Base-by-base conservation (phyloP, 1,139 yeast genomes). In the Chernovozyma sophiae-reginae region DNA sequence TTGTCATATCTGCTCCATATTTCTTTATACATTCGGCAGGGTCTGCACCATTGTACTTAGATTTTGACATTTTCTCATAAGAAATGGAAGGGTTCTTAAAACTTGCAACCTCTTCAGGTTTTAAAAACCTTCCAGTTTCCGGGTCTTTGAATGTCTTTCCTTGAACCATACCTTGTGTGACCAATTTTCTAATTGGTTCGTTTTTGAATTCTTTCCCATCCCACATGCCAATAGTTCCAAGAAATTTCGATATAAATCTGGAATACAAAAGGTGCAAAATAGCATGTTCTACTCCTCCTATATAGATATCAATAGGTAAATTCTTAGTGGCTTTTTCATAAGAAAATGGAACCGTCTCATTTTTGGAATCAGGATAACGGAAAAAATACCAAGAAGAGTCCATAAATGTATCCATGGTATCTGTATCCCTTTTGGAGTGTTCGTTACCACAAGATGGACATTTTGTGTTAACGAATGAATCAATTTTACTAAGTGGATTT, bases 101-200 rank as follows among this genome's bases (percentile, higher is more conserved):
- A 37, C 76, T 81, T 14, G 81, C 52, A 2, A 61, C 41, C 48
- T 92, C 97, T 2, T 81, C 79, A 0, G 95, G 94, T 47, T 77
- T 86, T 45, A 92, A 65, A 52, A 84, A 90, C 41, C 79, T 65
- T 0, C 92, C 95, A 30, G 74, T 81, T 0, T 58, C 61, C 1
- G 96, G 94, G 47, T 89, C 83, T 11, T 72, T 67, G 48, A 58
- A 85, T 0, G 98, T 92, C 52, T 77, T 79, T 2, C 97, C 97
- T 47, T 90, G 97, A 3, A 92, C 98, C 98, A 92, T 92, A 13
- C 98, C 98, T 55, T 90, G 98, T 2, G 97, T 90, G 2, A 92
- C 81, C 30, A 92, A 66, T 42, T 75, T 77, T 37, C 65, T 74
- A 49, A 92, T 79, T 1, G 98, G 97, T 53, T 92, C 98, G 25